Conservation (phyloP, 2,329 filamentous ascomycete genomes). For the Ceratocystis alfenasii region DNA sequence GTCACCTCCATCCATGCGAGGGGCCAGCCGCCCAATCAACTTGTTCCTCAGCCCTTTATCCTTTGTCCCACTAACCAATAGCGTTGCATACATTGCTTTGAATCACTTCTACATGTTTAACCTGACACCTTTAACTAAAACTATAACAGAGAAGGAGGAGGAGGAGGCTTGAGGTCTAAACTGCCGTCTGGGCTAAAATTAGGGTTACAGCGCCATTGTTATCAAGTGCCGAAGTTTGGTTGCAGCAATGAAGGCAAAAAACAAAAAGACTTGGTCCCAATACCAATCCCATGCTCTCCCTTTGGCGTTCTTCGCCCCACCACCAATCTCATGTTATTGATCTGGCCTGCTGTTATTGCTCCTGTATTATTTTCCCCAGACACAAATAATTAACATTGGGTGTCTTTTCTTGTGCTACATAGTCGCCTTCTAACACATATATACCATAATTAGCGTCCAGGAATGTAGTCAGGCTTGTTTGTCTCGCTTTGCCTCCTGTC, state of each 20-base stretch:
- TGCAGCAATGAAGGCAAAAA: neutral
- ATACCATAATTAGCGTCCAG: neutral
- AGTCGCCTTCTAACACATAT: neutral
- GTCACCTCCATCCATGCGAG: neutral
- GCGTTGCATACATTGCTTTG: neutral
- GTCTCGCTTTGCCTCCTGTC: neutral
- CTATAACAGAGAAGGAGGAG: no score
- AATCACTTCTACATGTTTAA: neutral
- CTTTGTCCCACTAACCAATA: neutral
- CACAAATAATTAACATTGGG: neutral
- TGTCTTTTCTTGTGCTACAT: neutral
- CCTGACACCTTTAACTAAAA: neutral
- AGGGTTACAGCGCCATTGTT: neutral
- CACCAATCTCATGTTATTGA: neutral
- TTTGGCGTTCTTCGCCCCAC: neutral
- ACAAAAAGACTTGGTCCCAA: neutral
- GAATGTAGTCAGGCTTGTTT: neutral
- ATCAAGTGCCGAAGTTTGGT: neutral
- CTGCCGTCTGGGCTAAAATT: neutral
- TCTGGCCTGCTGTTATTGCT: neutral
- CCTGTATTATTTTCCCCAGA: neutral
- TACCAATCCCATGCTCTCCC: neutral
- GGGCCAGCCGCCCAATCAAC: no score
- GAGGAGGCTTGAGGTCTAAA: neutral
- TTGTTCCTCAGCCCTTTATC: no score